Evolutionary conservation across 2,329 filamentous ascomycete genomes (phyloP), one percentile per base, ranked within the genome.

Genomic region (Cadophora sp.): DNA sequence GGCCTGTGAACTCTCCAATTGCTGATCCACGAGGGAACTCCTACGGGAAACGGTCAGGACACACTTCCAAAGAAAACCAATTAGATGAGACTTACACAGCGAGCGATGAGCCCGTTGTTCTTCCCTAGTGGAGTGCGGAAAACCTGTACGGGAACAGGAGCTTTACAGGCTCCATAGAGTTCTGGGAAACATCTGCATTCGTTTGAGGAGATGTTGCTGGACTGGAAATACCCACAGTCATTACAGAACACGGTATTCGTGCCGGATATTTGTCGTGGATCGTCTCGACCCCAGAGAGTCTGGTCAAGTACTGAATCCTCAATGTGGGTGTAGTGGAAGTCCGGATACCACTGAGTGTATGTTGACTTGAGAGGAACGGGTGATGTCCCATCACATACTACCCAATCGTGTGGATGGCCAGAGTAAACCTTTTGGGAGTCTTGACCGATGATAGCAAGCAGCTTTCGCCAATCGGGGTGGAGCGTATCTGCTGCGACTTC

Each of bases 1-100:
- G 74, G 3, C 85, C 85, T 5, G 86, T 80, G 65, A 87, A 86
- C 73, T 87, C 85, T 1, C 84, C 84, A 18, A 87, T 80, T 0
- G 83, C 83, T 0, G 79, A 77, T 13, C 85, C 85, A 39, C 83
- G 79, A 53, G 85, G 83, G 63, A 87, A 85, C 36, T 60, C 56
- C 63, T 65, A 33, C 9, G 6, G 22, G 6, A 4, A n/a, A 18
- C n/a, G 11, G 53, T 58, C 8, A 36, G 24, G 47, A 41, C 8
- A 27, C 7, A 18, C 4, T n/a, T 48, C 16, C 16, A 9, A 20
- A 6, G 7, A 18, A n/a, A 20, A 48, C 18, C 16, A 16, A 18
- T 48, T 48, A 4, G n/a, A 20, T 20, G 22, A 39, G 39, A 30
- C 63, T 60, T 22, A 60, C 63, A 65, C 55, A 71, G 33, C 61